Conservation (phyloP, 108 stramenopile species). For the Nitzschia putrida region DNA sequence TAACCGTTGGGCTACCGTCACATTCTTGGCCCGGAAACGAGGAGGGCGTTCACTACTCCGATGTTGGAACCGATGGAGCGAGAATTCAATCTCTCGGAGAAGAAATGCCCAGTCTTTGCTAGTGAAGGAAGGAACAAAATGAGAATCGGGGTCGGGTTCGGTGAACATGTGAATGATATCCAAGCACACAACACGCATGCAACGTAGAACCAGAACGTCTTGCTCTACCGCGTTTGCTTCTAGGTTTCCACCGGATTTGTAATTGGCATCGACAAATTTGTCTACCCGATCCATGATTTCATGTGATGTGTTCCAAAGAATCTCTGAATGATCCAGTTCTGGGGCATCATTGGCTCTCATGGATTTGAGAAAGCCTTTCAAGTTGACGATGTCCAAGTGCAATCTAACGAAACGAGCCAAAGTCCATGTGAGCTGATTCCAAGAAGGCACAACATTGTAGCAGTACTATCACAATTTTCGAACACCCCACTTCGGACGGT, state of each 20-base stretch:
- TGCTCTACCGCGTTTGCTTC: slow-evolving; percentile 33
- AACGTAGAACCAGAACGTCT: slow-evolving; percentile 49
- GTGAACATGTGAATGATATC: slow-evolving; percentile 42
- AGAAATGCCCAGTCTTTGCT: slow-evolving; percentile 46
- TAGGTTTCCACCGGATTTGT: slow-evolving; percentile 6
- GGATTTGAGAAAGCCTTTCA: slow-evolving; percentile 61
- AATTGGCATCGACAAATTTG: slow-evolving; percentile 28
- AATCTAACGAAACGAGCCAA: slow-evolving; percentile 39
- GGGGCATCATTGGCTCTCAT: slow-evolving; percentile 67
- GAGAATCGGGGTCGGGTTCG: slow-evolving; percentile 12
- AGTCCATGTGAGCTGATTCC: background rate
- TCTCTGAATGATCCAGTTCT: slow-evolving; percentile 72
- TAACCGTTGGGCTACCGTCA: slow-evolving; percentile 19
- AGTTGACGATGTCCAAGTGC: slow-evolving; percentile 75
- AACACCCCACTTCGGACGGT: background rate
- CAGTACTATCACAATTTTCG: background rate
- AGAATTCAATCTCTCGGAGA: slow-evolving; percentile 60
- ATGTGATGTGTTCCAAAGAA: slow-evolving; percentile 69
- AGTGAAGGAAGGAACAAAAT: background rate
- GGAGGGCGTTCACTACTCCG: slow-evolving; percentile 41
- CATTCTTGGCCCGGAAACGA: slow-evolving; percentile 24
- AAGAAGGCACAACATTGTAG: background rate
- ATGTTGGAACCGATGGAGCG: slow-evolving; percentile 72
- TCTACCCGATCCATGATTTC: slow-evolving; percentile 59
- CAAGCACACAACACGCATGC: slow-evolving; percentile 50